Evolutionary conservation across 305 asterid genomes (phyloP), one percentile per base, ranked within the genome.

Genomic region (Rubia balearica): DNA sequence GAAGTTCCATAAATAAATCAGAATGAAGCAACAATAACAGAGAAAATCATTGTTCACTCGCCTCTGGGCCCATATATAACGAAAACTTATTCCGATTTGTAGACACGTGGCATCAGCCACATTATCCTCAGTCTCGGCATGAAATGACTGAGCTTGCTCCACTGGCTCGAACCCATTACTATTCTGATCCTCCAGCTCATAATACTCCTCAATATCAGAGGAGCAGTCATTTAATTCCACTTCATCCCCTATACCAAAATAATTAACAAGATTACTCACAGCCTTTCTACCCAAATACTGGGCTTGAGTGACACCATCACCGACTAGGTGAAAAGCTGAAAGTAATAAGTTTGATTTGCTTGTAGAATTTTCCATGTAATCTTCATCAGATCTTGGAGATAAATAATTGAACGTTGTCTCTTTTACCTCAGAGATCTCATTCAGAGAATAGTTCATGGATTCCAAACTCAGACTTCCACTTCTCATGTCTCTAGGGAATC

Each of bases 1-100:
- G 86, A 94, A 94, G 70, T 91, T 94, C 99, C 99, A 94, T 70
- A 94, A 96, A 61, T 87, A 94, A 67, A 91, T 92, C 51, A 94
- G 86, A 80, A 91, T 75, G 63, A 94, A 94, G 81, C 97, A 88
- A 77, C 91, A 91, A 79, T 94, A 94, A 76, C 99, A 94, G 65
- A 94, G 98, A 17, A 94, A 81, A 67, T 94, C 99, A 66, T 94
- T 89, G 56, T 91, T 94, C 43, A 92, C 87, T 69, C 86, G 80
- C 95, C 89, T 91, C 62, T 87, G 96, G 36, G 87, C 85, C 99
- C 98, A 94, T 59, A 89, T 78, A 72, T 89, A 92, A 55, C 74
- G 77, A 75, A 94, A 76, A 73, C 91, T 91, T 65, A 87, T 82
- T 13, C 96, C 95, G 49, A 94, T 84, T 80, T 84, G 97, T 74